A percentile compares a stretch with the other conserved stretches of the same genome.
Evolutionary conservation across 495 filamentous ascomycete species (phyloP).

Genomic region (Immersiella caudata): DNA sequence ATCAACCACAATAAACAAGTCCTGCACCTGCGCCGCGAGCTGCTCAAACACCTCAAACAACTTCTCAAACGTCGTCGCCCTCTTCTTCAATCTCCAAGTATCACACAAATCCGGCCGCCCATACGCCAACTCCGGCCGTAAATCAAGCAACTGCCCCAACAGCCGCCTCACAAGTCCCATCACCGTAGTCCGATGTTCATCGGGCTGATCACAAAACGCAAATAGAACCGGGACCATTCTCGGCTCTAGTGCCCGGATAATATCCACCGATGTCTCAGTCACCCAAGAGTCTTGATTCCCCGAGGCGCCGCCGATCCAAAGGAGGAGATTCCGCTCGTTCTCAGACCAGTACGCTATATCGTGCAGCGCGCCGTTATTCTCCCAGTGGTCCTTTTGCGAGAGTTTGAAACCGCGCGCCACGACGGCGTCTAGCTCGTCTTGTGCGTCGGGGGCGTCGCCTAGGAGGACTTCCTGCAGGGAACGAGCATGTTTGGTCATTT

Average conservation of each 20-base stretch:
- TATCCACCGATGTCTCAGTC: slow-evolving; percentile 17
- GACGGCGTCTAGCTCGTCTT: slow-evolving; percentile 11
- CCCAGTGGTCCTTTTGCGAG: slow-evolving; percentile 24
- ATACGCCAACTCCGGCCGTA: slow-evolving; percentile 23
- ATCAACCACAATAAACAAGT: slow-evolving; percentile 20
- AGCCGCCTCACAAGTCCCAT: slow-evolving; percentile 14
- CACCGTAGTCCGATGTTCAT: slow-evolving; percentile 6
- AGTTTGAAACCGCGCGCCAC: slow-evolving; percentile 2
- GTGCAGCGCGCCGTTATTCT: slow-evolving; percentile 21
- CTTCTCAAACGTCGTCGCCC: not conserved
- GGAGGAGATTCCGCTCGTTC: slow-evolving; percentile 8
- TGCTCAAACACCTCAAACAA: slow-evolving; percentile 15
- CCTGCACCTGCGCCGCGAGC: slow-evolving; percentile 1
- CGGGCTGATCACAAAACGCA: slow-evolving; percentile 16
- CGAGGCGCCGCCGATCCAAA: slow-evolving; percentile 21
- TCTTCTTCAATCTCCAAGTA: slow-evolving; percentile 11
- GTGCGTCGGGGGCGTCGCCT: slow-evolving; percentile 13
- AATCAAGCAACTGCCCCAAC: slow-evolving; percentile 12
- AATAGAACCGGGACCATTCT: slow-evolving; percentile 15
- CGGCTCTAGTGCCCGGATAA: slow-evolving; percentile 14
- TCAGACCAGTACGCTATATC: slow-evolving; percentile 17
- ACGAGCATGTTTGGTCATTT: slow-evolving; percentile 19
- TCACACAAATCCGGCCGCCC: slow-evolving; percentile 13
- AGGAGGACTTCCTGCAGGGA: slow-evolving; percentile 19
- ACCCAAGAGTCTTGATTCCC: slow-evolving; percentile 20